Evolutionary conservation across 768 basidiomycete genomes (phyloP), one percentile per base, ranked within the genome.

Genomic region (Gymnopilus dilepis): DNA sequence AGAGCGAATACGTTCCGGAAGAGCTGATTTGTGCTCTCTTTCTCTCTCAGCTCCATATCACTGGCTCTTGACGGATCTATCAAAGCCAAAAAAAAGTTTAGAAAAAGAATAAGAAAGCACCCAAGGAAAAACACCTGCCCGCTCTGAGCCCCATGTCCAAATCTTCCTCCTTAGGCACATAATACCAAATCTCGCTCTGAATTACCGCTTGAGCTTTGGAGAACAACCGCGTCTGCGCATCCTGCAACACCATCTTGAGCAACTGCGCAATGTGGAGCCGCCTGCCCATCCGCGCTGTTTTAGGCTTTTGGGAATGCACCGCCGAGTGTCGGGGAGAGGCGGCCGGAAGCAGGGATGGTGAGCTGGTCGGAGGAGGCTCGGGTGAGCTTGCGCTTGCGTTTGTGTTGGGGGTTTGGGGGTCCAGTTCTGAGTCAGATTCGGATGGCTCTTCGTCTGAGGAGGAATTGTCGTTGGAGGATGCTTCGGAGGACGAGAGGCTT

Each of bases 191-290:
- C 53, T 98, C 97, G 31, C 86, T 84, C 70, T 95, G 92, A 30
- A 99, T 87, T 42, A 98, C 83, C 1, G 94, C 86, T 74, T 99
- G 96, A 5, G 96, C 95, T 72, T 97, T 91, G 84, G 98, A 99
- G 68, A 98, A 95, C 48, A 99, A 74, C 56, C 95, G 78, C 13
- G 97, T 98, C 79, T 99, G 97, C 0, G 95, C 95, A 70, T 99
- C 97, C 72, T 98, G 95, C 24, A 99, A 75, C 0, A 98, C 89
- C 87, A 95, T 94, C 69, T 90, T 85, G 45, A 98, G 76, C 2
- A 51, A 77, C 45, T 89, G 84, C 59, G 88, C 88, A 67, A 94
- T 92, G 64, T 96, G 92, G 45, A 97, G 77, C 51, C 82, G 79
- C n/a, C 81, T 80, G 4, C 68, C 68, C 0, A 70, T 78, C 2